Percentiles rank a stretch among this genome's conserved stretches.
Evolutionary conservation across 192 early-diverging fungal species (phyloP).

Genomic region (Haplosporangium gracile): DNA sequence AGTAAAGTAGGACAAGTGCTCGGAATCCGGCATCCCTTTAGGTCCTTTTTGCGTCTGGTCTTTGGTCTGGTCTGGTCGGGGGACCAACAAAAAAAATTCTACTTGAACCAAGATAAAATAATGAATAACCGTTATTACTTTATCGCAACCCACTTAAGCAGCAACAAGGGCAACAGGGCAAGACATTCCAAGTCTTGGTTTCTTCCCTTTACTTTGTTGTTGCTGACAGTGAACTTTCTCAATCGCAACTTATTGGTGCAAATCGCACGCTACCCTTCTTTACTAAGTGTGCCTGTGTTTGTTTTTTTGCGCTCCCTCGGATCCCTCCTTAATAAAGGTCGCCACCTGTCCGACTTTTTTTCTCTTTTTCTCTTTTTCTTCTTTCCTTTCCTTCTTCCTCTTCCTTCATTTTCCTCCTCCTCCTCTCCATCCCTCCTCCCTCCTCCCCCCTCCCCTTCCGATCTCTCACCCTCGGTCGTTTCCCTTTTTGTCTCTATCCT

Average conservation of each 20-base stretch:
- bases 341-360: neutral
- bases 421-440: neutral
- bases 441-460: neutral
- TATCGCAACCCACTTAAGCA: neutral
- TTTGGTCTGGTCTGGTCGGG: neutral
- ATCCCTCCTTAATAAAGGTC: neutral
- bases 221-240: conserved; percentile 9
- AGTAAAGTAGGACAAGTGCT: neutral
- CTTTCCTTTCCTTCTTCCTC: neutral
- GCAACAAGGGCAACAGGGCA: neutral
- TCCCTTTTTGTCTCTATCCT: neutral
- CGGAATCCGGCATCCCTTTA: neutral
- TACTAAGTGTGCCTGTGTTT: neutral
- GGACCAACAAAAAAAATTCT: neutral
- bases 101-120: neutral
- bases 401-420: neutral
- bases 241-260: conserved; percentile 8
- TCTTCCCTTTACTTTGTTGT: neutral
- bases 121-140: neutral
- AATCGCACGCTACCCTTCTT: neutral
- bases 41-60: neutral
- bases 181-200: neutral
- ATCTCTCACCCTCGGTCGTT: conserved; percentile 1
- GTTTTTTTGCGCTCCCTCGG: neutral
- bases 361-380: neutral